These are phyloP conservation scores for Lipomyces oligophaga DNA, from an alignment of 805 yeast genomes.

Conservation along the genomic window DNA sequence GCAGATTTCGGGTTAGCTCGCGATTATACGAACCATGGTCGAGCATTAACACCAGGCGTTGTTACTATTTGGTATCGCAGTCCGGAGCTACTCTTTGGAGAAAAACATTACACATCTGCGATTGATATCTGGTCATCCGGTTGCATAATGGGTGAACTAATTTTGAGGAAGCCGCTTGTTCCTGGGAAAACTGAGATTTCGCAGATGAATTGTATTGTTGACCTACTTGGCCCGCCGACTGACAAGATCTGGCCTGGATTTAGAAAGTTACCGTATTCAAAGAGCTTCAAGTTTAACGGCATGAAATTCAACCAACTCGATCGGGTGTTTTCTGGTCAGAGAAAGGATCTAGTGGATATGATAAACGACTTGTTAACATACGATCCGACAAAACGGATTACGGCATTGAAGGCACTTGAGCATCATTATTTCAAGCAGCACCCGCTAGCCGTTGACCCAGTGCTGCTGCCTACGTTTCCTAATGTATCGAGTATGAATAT, in stretches of 20 bases:
- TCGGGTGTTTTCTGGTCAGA: constrained; percentile 41
- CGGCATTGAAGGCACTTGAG: constrained; percentile 63
- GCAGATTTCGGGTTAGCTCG: constrained; percentile 37
- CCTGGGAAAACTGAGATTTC: constrained; percentile 84
- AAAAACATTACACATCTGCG: constrained; percentile 81
- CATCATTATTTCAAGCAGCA: constrained; percentile 68
- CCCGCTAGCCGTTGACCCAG: constrained; percentile 43
- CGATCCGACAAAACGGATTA: constrained; percentile 63
- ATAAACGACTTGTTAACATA: constrained; percentile 59
- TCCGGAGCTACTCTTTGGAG: constrained; percentile 84
- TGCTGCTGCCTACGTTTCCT: constrained; percentile 22
- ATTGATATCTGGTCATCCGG: constrained; percentile 98
- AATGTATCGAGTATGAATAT: no score
- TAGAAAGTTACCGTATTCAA: constrained; percentile 59
- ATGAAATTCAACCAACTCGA: constrained; percentile 38
- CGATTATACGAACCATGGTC: constrained; percentile 15
- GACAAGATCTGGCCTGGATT: constrained; percentile 69
- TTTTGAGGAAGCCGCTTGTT: constrained; percentile 66
- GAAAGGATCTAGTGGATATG: constrained; percentile 53
- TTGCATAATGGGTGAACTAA: constrained; percentile 77
- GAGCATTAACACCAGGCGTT: constrained; percentile 42
- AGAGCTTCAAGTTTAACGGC: constrained; percentile 43
- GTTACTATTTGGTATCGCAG: constrained; percentile 97
- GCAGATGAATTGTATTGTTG: constrained; percentile 70
- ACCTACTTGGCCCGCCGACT: constrained; percentile 81